Conservation (phyloP, 2,329 filamentous ascomycete species). For the Paecilomyces variotii region DNA sequence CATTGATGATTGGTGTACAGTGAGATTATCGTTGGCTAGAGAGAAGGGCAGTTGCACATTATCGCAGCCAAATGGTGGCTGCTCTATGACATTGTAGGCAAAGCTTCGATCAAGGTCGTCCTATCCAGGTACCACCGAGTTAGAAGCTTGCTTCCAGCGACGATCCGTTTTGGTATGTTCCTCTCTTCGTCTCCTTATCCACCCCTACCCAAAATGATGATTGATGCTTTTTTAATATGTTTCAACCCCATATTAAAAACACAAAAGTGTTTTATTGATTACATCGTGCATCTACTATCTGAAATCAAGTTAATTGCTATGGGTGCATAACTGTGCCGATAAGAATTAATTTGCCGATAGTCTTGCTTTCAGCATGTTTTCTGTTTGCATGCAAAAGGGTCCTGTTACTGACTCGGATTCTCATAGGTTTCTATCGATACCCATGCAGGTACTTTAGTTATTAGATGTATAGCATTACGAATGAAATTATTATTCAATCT, state of each 20-base stretch:
- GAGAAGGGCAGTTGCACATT: background rate
- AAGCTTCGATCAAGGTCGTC: background rate
- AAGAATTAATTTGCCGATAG: background rate
- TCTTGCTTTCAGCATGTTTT: background rate
- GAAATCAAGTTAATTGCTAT: slow-evolving; percentile 3
- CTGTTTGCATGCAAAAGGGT: background rate
- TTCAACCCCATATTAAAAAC: slow-evolving; percentile 32
- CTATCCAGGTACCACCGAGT: background rate
- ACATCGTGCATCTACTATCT: slow-evolving; percentile 21
- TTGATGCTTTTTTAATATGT: slow-evolving; percentile 29
- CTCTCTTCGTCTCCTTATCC: background rate
- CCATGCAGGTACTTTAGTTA: background rate
- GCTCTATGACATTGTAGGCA: background rate
- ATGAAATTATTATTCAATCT: background rate
- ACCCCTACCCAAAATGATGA: slow-evolving; percentile 18
- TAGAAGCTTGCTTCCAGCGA: background rate
- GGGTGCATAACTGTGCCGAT: background rate
- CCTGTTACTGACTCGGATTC: background rate
- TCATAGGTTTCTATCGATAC: background rate
- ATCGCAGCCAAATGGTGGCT: too few species aligned
- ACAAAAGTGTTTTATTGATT: slow-evolving; percentile 21
- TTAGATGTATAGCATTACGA: background rate
- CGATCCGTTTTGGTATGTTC: background rate
- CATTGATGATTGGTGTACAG: background rate
- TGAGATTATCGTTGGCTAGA: background rate